Conservation (phyloP, 2,329 filamentous ascomycete genomes). For the Diaporthe vexans region DNA sequence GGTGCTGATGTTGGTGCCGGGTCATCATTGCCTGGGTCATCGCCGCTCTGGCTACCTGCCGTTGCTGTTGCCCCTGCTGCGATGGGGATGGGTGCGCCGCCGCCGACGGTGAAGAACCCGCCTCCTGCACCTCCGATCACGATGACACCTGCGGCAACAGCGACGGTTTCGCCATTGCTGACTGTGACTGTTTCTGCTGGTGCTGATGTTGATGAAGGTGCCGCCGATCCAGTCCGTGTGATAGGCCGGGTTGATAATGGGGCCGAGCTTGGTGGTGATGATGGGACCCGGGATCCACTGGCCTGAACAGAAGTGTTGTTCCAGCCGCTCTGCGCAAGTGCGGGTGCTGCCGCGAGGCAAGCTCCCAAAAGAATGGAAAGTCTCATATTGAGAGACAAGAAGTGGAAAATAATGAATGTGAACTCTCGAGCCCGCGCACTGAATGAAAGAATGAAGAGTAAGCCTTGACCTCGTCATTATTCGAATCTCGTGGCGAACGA, state of each 20-base stretch:
- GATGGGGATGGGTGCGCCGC: conserved; percentile 9
- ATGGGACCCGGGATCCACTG: background rate
- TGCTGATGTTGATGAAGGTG: background rate
- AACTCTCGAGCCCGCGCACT: background rate
- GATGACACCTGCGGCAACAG: background rate
- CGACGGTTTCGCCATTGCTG: conserved; percentile 14
- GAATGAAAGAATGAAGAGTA: conserved; percentile 2
- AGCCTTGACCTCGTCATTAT: background rate
- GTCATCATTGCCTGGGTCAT: background rate
- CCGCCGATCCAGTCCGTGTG: conserved; percentile 1
- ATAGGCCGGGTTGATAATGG: background rate
- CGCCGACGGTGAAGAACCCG: conserved; percentile 8
- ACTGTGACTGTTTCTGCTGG: background rate
- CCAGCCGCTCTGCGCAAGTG: conserved; percentile 22
- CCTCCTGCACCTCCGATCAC: background rate
- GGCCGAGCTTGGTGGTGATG: conserved; percentile 10
- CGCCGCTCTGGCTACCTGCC: background rate
- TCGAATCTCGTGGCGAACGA: background rate
- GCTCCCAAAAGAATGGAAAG: conserved; percentile 25
- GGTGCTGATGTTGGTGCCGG: background rate
- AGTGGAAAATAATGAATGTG: background rate
- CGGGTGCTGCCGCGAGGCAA: background rate
- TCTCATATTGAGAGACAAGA: conserved; percentile 15
- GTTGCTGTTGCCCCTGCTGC: conserved; percentile 18
- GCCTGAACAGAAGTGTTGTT: conserved; percentile 10